phyloP scores from a whole-genome alignment of 2,329 filamentous ascomycete genomes.

The Penicillium sp. region DNA sequence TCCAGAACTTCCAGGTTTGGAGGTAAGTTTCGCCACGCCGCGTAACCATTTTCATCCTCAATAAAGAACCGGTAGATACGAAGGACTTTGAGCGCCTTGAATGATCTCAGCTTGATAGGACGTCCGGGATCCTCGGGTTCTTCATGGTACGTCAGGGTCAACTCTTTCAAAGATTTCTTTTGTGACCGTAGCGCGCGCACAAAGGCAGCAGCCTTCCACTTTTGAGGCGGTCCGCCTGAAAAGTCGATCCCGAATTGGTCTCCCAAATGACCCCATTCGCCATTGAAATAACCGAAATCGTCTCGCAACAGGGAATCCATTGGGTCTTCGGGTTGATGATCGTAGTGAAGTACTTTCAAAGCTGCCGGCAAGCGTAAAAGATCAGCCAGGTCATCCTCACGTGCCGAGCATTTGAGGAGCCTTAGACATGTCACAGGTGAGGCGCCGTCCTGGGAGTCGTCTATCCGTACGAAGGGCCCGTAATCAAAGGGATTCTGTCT shows the following conservation, averaged over 20 bases:
- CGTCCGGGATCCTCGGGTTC: slow-evolving; percentile 6
- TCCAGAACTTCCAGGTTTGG: slow-evolving; percentile 8
- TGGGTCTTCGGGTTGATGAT: too few relatives aligned
- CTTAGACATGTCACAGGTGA: slow-evolving; percentile 6
- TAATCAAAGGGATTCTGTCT: too few relatives aligned
- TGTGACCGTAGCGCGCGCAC: slow-evolving; percentile 9
- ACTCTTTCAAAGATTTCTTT: slow-evolving; percentile 5
- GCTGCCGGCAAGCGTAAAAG: slow-evolving; percentile 14
- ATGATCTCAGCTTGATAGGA: slow-evolving; percentile 9
- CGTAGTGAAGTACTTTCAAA: slow-evolving; percentile 14
- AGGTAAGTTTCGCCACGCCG: slow-evolving; percentile 5
- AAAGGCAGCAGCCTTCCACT: slow-evolving; percentile 12
- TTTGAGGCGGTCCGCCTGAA: background rate
- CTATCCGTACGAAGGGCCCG: slow-evolving; percentile 1
- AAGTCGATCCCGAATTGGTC: too few relatives aligned
- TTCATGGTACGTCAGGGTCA: slow-evolving; percentile 7
- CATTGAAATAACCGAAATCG: too few relatives aligned
- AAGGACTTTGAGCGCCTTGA: slow-evolving; percentile 2
- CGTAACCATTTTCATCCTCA: background rate
- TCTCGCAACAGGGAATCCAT: too few relatives aligned
- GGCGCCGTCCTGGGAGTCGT: slow-evolving; percentile 6
- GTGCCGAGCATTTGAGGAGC: slow-evolving; percentile 12
- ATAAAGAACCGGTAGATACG: slow-evolving; percentile 12
- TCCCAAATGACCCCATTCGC: slow-evolving; percentile 1
- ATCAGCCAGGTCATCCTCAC: slow-evolving; percentile 11